Evolutionary conservation across 2,329 filamentous ascomycete genomes (phyloP), one percentile per base, ranked within the genome.

Genomic region (Colletotrichum sp.): DNA sequence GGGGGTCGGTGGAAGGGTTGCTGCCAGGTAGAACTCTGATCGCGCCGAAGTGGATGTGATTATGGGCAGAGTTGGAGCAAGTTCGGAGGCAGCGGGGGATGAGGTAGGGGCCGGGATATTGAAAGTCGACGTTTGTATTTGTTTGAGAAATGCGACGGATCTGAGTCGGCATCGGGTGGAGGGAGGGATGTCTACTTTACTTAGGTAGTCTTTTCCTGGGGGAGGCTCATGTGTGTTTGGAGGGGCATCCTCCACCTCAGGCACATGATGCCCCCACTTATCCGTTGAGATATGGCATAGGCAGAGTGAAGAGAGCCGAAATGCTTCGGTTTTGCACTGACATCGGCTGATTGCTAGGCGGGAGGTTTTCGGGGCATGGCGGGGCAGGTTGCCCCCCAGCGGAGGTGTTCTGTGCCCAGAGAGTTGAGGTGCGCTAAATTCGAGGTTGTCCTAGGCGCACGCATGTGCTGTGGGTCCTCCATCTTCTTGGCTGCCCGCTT

Each of bases 121-220:
- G 32, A 36, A 48, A 52, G 43, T 52, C 43, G 43, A 52, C 43
- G 32, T 61, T 34, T 36, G 52, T 61, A 18, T 52, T 52, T 7
- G 71, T 73, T 65, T 65, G 64, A 68, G 73, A 65, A 73, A 64
- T 61, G 61, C 61, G 68, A 74, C 61, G 61, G 63, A 61, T 67
- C 67, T 57, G 28, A 64, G 61, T 36, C 30, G 70, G 69, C 28
- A 67, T 67, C 32, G 66, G 71, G 64, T 24, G 34, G 59, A 63
- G 28, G 48, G 65, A 28, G 32, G 43, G 24, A 66, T 66, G 15
- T 66, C 63, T 36, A n/a, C 59, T 60, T 24, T 43, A 43, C n/a
- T 52, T 52, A 21, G 43, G 12, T 21, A 21, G 43, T 52, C 43
- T 52, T 52, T 52, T 52, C 43, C 43, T 52, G 43, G 43, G 43